Evolutionary conservation across 2,329 filamentous ascomycete genomes (phyloP), one percentile per base, ranked within the genome.

Genomic region (Exophiala sp.): DNA sequence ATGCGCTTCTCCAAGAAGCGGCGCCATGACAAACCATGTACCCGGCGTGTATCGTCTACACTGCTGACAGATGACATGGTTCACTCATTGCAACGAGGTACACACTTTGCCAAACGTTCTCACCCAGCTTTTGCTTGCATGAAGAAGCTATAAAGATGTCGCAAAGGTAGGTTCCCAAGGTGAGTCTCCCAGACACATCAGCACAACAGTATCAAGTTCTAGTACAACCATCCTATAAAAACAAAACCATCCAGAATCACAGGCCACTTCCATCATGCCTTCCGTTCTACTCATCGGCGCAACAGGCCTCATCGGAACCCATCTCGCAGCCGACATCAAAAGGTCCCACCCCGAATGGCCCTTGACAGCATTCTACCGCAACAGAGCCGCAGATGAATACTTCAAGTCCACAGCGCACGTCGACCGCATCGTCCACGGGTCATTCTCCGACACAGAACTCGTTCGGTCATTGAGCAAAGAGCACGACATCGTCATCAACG

Each of bases 401-500:
- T 57, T 56, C 41, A 47, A 18, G 32, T 29, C 24, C n/a, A 50
- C 46, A 8, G 48, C 34, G 12, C 34, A 43, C n/a, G 54, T 21
- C 3, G 55, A 58, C 32, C 35, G 45, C 12, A 55, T 58, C 20
- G 56, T 58, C 14, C 49, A 58, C 44, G 56, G 52, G 5, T 47
- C 48, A 8, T 53, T 54, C 39, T 46, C 52, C 8, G 52, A 58
- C 9, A 45, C 36, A 10, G 52, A 58, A 14, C 32, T 55, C 12
- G 52, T 55, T n/a, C 40, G 44, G 3, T 49, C 56, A 8, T 35
- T 58, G 49, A 52, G 50, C 46, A 50, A 53, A 21, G 52, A 58
- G 14, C 56, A 58, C 40, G 56, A 58, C 39, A 55, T 55, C 4
- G 49, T 58, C 35, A 47, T 58, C 52, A 58, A 58, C 33, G 52